Evolutionary conservation across 176 grass and related monocot genomes (phyloP).

Genomic region (Juncus effusus): DNA sequence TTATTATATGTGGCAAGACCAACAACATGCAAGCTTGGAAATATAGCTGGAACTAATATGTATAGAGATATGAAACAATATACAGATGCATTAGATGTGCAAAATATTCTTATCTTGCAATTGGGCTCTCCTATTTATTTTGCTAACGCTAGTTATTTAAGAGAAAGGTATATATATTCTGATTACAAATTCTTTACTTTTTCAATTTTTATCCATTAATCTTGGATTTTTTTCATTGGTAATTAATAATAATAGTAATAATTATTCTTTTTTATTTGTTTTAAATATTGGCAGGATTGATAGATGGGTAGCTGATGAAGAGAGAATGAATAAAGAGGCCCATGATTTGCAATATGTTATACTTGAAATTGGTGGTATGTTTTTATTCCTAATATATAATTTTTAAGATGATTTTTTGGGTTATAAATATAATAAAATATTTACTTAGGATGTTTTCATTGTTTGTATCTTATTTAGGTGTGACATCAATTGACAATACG

Average conservation of each 20-base stretch:
- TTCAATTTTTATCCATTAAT: conserved; percentile 2
- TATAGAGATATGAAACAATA: conserved; percentile 71
- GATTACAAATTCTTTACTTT: no score
- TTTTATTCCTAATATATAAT: not conserved
- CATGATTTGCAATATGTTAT: conserved; percentile 56
- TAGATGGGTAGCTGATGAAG: conserved; percentile 89
- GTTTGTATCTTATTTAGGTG: conserved; percentile 44
- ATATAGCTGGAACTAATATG: conserved; percentile 46
- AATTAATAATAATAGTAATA: not conserved
- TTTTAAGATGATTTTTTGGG: conserved; percentile 8
- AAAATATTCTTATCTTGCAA: conserved; percentile 56
- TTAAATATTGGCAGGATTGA: conserved; percentile 38
- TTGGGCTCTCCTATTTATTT: conserved; percentile 79
- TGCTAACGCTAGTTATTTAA: conserved; percentile 66
- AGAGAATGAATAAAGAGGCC: conserved; percentile 29
- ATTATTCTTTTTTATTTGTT: not conserved
- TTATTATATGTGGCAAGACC: conserved; percentile 80
- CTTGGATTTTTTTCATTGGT: not conserved
- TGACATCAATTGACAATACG: conserved; percentile 72
- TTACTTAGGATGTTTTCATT: no score
- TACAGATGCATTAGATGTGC: conserved; percentile 37
- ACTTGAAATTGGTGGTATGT: conserved; percentile 69
- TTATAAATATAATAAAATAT: no score
- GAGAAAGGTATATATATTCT: conserved; percentile 49
- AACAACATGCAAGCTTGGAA: conserved; percentile 67